Evolutionary conservation across 1,284 basidiomycete species (phyloP), one percentile per base, ranked within the genome.

Genomic region (Boletus sp.): DNA sequence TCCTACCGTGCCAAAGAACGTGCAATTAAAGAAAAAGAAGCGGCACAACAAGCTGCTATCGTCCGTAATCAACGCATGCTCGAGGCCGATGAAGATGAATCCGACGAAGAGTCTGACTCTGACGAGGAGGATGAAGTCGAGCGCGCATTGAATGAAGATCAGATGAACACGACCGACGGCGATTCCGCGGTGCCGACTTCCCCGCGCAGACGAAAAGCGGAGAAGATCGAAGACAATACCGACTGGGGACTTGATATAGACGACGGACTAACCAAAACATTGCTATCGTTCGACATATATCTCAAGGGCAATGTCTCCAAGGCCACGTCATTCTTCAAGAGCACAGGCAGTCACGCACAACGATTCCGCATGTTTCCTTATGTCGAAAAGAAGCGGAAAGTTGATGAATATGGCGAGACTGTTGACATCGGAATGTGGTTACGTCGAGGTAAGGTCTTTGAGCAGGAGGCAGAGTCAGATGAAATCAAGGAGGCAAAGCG

Each of bases 301-400:
- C 76, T 99, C 54, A 96, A 95, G 65, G 96, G 94, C 6, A 90
- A 94, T 61, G 84, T 93, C 30, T 85, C 85, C 39, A 87, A 88
- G 54, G 75, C 84, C 19, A 87, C 81, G 0, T 84, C 83, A 2
- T 94, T 94, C 69, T 92, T 93, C 74, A 91, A 91, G 68, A 84
- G 72, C 55, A 74, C 78, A 29, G 82, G 76, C 46, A 76, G 72
- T 25, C 84, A 82, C 58, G 75, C 75, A 33, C 88, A 84, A 61
- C 79, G 95, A 35, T 98, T 90, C 67, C 79, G 96, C 56, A 97
- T 98, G 90, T 99, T 98, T 70, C 96, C 96, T 0, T 93, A 93
- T 59, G 82, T 96, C 32, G 95, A 99, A 70, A 87, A 91, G 65
- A 94, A 90, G 61, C 76, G 92, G 54, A 76, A 87, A 56, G 88